Evolutionary conservation across 495 filamentous ascomycete genomes (phyloP).

Genomic region (Penicillium salamii): DNA sequence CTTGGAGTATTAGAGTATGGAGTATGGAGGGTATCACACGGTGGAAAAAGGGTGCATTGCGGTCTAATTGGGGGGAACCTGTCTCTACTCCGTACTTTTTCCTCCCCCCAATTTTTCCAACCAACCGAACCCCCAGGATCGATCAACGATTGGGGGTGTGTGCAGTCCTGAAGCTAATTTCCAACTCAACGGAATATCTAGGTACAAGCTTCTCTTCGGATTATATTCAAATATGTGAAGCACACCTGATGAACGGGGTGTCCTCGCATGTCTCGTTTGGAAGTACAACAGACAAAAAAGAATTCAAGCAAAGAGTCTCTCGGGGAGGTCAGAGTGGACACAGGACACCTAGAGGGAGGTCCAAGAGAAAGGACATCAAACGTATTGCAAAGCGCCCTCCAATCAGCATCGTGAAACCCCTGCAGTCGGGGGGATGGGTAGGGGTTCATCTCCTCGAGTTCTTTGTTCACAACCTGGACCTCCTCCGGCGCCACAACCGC

Average conservation of each 20-base stretch:
- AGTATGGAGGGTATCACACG: too few species aligned
- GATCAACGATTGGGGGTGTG: neutral
- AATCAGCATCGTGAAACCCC: conserved; percentile 13
- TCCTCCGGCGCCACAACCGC: conserved; percentile 7
- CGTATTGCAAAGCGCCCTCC: neutral
- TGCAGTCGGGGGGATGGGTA: conserved; percentile 8
- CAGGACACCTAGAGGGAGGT: neutral
- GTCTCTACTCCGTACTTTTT: too few species aligned
- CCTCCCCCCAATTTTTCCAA: too few species aligned
- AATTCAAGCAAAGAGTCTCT: neutral
- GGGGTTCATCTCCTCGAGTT: conserved; percentile 6
- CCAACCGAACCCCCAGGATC: too few species aligned
- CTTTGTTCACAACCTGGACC: conserved; percentile 4
- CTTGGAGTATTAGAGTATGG: too few species aligned
- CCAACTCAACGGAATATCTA: conserved; percentile 2
- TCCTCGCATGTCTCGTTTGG: neutral
- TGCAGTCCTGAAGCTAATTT: conserved; percentile 8
- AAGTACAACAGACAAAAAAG: neutral
- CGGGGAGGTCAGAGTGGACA: neutral
- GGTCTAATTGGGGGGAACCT: too few species aligned
- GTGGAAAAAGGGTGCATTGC: too few species aligned
- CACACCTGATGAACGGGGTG: neutral
- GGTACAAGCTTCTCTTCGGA: conserved; percentile 8
- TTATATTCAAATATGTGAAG: conserved; percentile 5
- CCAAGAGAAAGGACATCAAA: neutral